These are phyloP conservation scores for Zymoseptoria passerinii DNA, from an alignment of 2,329 filamentous ascomycete genomes.

Conservation along the genomic window DNA sequence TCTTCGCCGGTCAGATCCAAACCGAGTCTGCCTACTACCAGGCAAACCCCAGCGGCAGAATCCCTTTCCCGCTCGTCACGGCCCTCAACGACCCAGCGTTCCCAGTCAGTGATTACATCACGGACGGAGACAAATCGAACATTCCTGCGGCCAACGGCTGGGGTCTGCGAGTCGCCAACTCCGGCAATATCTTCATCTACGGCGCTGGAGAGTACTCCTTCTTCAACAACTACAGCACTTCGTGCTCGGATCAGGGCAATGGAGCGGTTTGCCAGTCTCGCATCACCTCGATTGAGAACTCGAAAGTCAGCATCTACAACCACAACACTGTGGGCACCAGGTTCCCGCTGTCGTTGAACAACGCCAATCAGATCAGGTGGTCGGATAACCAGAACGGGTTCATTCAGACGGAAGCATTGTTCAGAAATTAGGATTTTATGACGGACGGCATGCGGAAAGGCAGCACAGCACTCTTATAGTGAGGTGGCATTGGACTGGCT, in stretches of 20 bases:
- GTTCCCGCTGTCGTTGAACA: constrained; percentile 40
- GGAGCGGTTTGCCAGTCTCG: constrained; percentile 40
- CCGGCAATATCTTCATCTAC: constrained; percentile 49
- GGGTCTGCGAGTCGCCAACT: constrained; percentile 55
- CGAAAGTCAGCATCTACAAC: constrained; percentile 38
- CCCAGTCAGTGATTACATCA: constrained; percentile 19
- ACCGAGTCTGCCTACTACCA: constrained; percentile 84
- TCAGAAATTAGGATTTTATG: constrained; percentile 13
- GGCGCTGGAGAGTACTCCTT: constrained; percentile 61
- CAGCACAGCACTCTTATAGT: no score
- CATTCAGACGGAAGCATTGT: constrained; percentile 37
- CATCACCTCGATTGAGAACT: constrained; percentile 42
- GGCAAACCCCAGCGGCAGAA: constrained; percentile 64
- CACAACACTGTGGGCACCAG: constrained; percentile 33
- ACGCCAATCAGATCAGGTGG: constrained; percentile 35
- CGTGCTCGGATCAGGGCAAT: constrained; percentile 33
- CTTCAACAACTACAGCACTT: constrained; percentile 53
- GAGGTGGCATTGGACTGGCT: background rate
- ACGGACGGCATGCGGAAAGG: no score
- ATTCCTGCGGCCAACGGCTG: constrained; percentile 47
- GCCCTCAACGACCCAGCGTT: constrained; percentile 63
- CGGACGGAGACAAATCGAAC: constrained; percentile 20
- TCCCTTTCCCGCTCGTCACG: constrained; percentile 55
- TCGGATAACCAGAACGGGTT: constrained; percentile 42
- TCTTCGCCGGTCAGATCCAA: constrained; percentile 70